phyloP scores from a whole-genome alignment of 495 filamentous ascomycete species.

The Neurospora terricola region DNA sequence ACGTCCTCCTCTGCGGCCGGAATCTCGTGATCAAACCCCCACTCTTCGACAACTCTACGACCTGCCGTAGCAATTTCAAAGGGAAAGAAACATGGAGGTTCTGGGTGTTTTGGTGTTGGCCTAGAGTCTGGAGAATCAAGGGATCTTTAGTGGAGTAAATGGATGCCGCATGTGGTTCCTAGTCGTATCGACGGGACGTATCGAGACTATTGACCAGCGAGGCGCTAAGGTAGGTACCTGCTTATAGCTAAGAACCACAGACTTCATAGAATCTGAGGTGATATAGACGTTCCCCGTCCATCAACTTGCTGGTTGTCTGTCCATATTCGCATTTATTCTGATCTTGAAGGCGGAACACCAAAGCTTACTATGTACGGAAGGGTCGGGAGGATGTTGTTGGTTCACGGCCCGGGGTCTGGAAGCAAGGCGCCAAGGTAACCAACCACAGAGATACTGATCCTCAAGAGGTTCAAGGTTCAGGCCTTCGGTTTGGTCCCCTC shows the following conservation, averaged over 20 bases:
- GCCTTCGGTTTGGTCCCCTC: neutral
- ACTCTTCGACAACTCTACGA: neutral
- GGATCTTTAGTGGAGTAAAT: neutral
- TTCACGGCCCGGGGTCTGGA: neutral
- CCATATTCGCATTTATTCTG: neutral
- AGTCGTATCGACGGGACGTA: neutral
- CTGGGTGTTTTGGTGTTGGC: neutral
- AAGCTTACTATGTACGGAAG: neutral
- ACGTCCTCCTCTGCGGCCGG: neutral
- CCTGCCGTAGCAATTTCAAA: neutral
- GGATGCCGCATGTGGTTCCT: neutral
- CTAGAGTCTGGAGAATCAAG: neutral
- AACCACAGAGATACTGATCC: neutral
- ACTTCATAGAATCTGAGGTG: no score
- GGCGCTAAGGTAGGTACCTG: neutral
- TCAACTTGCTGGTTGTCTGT: neutral
- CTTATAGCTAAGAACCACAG: neutral
- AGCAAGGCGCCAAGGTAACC: neutral
- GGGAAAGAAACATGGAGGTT: neutral
- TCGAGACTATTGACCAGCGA: neutral
- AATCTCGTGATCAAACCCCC: neutral
- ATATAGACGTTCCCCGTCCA: neutral
- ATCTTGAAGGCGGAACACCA: neutral
- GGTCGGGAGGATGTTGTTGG: neutral
- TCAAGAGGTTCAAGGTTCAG: neutral